Evolutionary conservation across 148 eudicot genomes (phyloP), one percentile per base, ranked within the genome.

Genomic region (Silene latifolia): DNA sequence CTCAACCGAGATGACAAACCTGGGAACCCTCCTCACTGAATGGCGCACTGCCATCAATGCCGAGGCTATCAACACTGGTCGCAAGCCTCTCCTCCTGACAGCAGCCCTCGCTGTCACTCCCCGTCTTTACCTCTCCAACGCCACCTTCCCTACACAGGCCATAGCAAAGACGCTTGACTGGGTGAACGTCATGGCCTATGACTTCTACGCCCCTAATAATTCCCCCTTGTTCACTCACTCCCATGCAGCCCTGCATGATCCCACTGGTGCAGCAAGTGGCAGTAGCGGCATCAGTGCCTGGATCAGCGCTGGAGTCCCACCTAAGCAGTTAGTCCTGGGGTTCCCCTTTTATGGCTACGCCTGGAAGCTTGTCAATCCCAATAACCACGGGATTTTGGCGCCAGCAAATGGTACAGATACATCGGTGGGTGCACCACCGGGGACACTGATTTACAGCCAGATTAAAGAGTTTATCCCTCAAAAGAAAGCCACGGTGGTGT

Each of bases 181-280:
- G 83, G 76, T 86, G 13, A 84, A 88, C 39, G 77, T 84, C 11
- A 84, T 86, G 89, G 86, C 88, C 0, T 88, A 85, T 18, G 91
- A 86, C 69, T 84, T 87, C 66, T 84, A 82, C 13, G 80, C 18
- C 1, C 83, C 87, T 0, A 8, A 5, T 1, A 19, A 64, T 10
- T 27, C 66, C 5, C 73, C 56, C 9, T 0, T 32, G 0, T 19
- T 67, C 62, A 88, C 91, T 2, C 70, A 76, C 2, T n/a, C 86
- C 2, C 84, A 58, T 19, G 83, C 89, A 0, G 84, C 83, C 3
- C 60, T 87, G 20, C 66, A 18, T 18, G 86, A 87, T 20, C 84
- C 87, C 0, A 8, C 63, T 0, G 79, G 82, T 29, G 79, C 72
- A 0, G 69, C 74, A 14, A 86, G 89, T 51, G 83, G 83, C 7